These are phyloP conservation scores for Anthracocystis walkeri DNA, from an alignment of 1,284 basidiomycete species.

Conservation along the genomic window DNA sequence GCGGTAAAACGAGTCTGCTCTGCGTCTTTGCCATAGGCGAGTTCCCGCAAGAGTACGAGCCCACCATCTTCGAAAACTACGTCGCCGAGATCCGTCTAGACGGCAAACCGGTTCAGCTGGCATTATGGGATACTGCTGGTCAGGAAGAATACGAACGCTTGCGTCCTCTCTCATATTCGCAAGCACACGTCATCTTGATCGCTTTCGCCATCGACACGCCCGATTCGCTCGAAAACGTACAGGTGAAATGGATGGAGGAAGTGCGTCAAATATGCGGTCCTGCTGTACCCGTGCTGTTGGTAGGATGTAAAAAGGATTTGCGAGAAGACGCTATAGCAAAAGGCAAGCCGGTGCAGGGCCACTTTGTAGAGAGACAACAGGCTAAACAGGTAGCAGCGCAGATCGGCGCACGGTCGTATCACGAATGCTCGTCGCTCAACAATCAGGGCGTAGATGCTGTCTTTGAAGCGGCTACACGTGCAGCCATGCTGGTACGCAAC, in stretches of 20 bases:
- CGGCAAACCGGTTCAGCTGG: slow-evolving; percentile 94
- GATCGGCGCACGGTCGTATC: slow-evolving; percentile 73
- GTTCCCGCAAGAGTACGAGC: slow-evolving; percentile 92
- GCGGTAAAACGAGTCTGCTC: slow-evolving; percentile 62
- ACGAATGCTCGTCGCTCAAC: slow-evolving; percentile 62
- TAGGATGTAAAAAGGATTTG: slow-evolving; percentile 87
- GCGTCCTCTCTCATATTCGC: slow-evolving; percentile 94
- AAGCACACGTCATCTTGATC: slow-evolving; percentile 98
- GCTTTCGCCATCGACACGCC: slow-evolving; percentile 96
- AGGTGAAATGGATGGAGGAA: slow-evolving; percentile 88
- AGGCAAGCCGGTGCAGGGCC: slow-evolving; percentile 66
- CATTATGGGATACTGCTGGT: slow-evolving; percentile 96
- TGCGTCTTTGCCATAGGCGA: slow-evolving; percentile 88
- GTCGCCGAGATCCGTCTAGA: slow-evolving; percentile 97
- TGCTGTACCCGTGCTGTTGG: slow-evolving; percentile 82
- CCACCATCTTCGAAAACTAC: slow-evolving; percentile 91
- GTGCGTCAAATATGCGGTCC: slow-evolving; percentile 63
- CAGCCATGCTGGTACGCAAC: slow-evolving; percentile 60
- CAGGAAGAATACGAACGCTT: slow-evolving; percentile 96
- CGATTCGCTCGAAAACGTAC: slow-evolving; percentile 95
- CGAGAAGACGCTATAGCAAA: slow-evolving; percentile 72
- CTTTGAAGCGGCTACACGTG: slow-evolving; percentile 65
- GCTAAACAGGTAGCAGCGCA: slow-evolving; percentile 70
- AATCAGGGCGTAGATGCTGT: slow-evolving; percentile 65
- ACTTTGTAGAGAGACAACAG: slow-evolving; percentile 70